These are phyloP conservation scores for Durusdinium trenchii DNA, from an alignment of 73 alveolate species.

Conservation along the genomic window DNA sequence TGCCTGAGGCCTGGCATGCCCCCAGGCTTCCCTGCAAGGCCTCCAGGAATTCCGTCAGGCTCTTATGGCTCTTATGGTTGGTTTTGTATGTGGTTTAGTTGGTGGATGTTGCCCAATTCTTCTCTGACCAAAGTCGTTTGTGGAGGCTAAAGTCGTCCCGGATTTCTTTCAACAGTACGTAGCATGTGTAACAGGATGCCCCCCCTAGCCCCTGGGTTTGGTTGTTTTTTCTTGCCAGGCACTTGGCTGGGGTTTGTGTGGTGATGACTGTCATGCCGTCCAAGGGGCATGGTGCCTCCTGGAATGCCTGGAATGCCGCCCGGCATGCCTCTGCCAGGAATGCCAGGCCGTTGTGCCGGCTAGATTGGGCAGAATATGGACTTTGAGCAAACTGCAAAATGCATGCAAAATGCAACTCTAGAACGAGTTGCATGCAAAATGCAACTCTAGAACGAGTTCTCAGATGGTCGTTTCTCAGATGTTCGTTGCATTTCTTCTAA, in stretches of 20 bases:
- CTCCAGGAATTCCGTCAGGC: slow-evolving; percentile 83
- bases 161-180: neutral
- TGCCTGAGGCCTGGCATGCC: slow-evolving; percentile 80
- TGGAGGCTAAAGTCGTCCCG: neutral
- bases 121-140: neutral
- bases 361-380: too few species aligned
- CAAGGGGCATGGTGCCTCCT: slow-evolving; percentile 86
- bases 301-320: slow-evolving; percentile 96
- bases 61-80: neutral
- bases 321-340: slow-evolving; percentile 83
- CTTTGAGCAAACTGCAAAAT: too few species aligned
- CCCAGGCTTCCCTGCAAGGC: slow-evolving; percentile 71
- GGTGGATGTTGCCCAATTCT: neutral
- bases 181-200: neutral
- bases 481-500: too few species aligned
- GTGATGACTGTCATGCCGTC: neutral
- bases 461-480: too few species aligned
- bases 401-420: too few species aligned
- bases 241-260: neutral
- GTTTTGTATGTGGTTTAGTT: neutral
- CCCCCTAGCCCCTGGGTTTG: neutral
- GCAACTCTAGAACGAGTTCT: too few species aligned
- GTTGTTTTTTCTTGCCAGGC: neutral
- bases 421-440: too few species aligned
- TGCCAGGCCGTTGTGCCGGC: slow-evolving; percentile 95